Evolutionary conservation across 345 rosid genomes (phyloP).

Genomic region (Rubroshorea leprosula): DNA sequence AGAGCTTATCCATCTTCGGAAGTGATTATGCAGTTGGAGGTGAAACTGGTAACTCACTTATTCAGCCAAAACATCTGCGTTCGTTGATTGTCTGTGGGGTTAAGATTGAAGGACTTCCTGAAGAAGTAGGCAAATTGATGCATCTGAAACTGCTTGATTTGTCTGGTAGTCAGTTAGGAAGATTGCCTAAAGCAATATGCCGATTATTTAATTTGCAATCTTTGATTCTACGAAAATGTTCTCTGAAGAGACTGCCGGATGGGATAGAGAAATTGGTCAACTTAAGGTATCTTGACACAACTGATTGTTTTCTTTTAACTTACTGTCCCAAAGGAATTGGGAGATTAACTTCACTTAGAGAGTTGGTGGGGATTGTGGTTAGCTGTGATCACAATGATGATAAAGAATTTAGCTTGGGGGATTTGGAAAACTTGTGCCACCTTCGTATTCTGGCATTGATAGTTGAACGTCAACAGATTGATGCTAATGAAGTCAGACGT

Average conservation of each 20-base stretch:
- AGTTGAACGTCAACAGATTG: background rate
- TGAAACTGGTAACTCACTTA: background rate
- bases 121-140: background rate
- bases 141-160: background rate
- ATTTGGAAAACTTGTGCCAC: conserved; percentile 4
- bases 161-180: background rate
- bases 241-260: conserved; percentile 1
- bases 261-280: conserved; percentile 16
- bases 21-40: background rate
- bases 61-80: conserved; percentile 8
- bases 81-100: conserved; percentile 6
- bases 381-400: background rate
- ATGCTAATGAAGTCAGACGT: background rate
- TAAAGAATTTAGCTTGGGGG: background rate
- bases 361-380: background rate
- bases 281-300: conserved; percentile 6
- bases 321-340: conserved; percentile 17
- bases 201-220: conserved; percentile 16
- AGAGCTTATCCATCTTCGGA: background rate
- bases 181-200: conserved; percentile 19
- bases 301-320: background rate
- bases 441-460: background rate
- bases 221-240: background rate
- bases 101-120: background rate
- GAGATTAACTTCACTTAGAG: conserved; percentile 5